phyloP scores from a whole-genome alignment of 441 rosid species.

The Isatis lusitanica region DNA sequence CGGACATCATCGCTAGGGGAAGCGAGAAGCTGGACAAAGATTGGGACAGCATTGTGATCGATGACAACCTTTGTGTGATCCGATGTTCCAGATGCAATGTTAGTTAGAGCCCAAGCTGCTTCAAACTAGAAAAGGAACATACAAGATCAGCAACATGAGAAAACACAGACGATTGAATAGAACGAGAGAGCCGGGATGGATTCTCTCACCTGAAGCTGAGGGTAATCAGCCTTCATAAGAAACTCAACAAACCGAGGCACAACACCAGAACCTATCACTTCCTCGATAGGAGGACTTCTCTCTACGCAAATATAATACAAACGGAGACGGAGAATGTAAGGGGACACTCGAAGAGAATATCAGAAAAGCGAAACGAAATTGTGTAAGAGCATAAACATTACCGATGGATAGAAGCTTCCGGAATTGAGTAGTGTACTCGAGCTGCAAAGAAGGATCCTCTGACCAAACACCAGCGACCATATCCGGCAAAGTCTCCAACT shows the following conservation, averaged over 20 bases:
- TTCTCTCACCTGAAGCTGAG: constrained; percentile 74
- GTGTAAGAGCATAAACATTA: constrained; percentile 21
- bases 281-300: constrained; percentile 85
- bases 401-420: constrained; percentile 82
- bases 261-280: constrained; percentile 79
- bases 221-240: constrained; percentile 70
- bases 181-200: not conserved
- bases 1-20: constrained; percentile 91
- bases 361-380: not conserved
- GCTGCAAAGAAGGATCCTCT: constrained; percentile 61
- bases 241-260: constrained; percentile 90
- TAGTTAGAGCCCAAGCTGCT: constrained; percentile 88
- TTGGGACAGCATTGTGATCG: constrained; percentile 81
- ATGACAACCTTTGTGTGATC: constrained; percentile 80
- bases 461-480: constrained; percentile 77
- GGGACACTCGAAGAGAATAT: not conserved
- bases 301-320: constrained; percentile 38
- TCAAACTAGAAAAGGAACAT: constrained; percentile 50
- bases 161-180: not conserved
- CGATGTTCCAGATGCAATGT: constrained; percentile 87
- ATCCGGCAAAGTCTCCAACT: constrained; percentile 78
- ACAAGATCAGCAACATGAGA: not conserved
- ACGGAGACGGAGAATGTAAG: not conserved
- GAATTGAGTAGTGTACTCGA: constrained; percentile 78
- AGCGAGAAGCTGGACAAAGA: constrained; percentile 76